phyloP scores from a whole-genome alignment of 441 rosid genomes.

The Gossypium davidsonii region DNA sequence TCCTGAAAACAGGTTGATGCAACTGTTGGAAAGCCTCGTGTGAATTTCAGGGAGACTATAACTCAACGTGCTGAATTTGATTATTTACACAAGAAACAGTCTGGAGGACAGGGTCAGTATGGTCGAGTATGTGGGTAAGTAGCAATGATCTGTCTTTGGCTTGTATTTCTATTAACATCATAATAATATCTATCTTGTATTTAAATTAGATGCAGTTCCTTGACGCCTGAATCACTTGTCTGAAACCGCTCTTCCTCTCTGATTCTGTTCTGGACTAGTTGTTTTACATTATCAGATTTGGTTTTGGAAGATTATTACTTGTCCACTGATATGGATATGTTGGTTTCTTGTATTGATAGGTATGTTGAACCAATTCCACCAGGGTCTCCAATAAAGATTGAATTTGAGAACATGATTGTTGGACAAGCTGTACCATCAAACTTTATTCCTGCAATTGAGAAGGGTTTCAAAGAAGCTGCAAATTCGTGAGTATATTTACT shows the following conservation, averaged over 20 bases:
- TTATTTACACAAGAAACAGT: slow-evolving; percentile 95
- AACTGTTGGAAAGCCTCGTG: slow-evolving; percentile 95
- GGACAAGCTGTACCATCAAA: slow-evolving; percentile 94
- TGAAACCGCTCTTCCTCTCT: neutral
- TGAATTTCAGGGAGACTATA: slow-evolving; percentile 89
- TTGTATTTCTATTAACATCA: neutral
- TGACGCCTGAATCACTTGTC: neutral
- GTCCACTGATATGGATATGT: slow-evolving; percentile 7
- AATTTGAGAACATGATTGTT: slow-evolving; percentile 85
- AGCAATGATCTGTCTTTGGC: slow-evolving; percentile 5
- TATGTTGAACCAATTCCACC: slow-evolving; percentile 77
- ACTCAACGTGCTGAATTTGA: slow-evolving; percentile 87
- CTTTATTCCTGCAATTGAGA: slow-evolving; percentile 92
- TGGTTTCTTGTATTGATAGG: slow-evolving; percentile 30
- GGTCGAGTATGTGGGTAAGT: slow-evolving; percentile 88
- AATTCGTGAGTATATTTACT: slow-evolving; percentile 56
- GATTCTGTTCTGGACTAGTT: neutral
- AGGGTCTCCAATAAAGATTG: slow-evolving; percentile 63
- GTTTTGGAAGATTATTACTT: neutral
- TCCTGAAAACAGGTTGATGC: slow-evolving; percentile 71
- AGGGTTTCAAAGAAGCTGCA: slow-evolving; percentile 97
- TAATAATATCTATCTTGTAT: neutral
- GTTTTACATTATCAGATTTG: neutral
- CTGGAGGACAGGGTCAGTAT: slow-evolving; percentile 98
- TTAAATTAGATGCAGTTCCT: neutral